These are phyloP conservation scores for Starmerella etchellsii DNA, from an alignment of 805 yeast species.

Conservation along the genomic window DNA sequence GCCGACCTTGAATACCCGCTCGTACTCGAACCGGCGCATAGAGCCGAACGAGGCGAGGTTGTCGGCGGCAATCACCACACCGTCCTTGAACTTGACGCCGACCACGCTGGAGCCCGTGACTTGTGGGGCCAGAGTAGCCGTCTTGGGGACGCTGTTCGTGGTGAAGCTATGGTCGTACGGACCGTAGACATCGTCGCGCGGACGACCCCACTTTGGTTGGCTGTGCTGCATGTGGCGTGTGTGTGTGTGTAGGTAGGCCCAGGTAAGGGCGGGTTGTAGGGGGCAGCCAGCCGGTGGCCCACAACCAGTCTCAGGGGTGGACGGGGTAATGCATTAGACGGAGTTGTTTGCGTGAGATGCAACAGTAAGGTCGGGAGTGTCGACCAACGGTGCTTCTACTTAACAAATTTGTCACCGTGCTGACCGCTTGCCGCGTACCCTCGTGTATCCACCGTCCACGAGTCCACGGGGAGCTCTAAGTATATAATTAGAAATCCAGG, in stretches of 20 bases:
- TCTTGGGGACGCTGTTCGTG: constrained; percentile 40
- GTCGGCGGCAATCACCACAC: constrained; percentile 91
- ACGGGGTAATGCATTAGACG: no score
- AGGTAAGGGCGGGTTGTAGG: no score
- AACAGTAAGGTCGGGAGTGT: no score
- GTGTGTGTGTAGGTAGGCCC: not conserved
- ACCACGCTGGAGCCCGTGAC: constrained; percentile 95
- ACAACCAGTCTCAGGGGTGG: no score
- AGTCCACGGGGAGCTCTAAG: no score
- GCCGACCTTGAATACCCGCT: constrained; percentile 78
- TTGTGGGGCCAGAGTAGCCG: constrained; percentile 87
- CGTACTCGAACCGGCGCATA: constrained; percentile 71
- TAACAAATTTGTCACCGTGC: no score
- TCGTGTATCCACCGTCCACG: no score
- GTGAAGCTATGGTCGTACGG: constrained; percentile 60
- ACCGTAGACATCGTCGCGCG: constrained; percentile 71
- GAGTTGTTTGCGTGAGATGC: no score
- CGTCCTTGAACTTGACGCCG: constrained; percentile 79
- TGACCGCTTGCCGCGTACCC: no score
- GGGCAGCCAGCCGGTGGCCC: no score
- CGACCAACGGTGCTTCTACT: no score
- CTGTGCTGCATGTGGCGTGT: constrained; percentile 68
- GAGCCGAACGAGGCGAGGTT: constrained; percentile 87
- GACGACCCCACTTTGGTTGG: constrained; percentile 94
- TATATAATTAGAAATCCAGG: no score